Conservation (phyloP, 2,329 filamentous ascomycete species). For the Fusarium sp. region DNA sequence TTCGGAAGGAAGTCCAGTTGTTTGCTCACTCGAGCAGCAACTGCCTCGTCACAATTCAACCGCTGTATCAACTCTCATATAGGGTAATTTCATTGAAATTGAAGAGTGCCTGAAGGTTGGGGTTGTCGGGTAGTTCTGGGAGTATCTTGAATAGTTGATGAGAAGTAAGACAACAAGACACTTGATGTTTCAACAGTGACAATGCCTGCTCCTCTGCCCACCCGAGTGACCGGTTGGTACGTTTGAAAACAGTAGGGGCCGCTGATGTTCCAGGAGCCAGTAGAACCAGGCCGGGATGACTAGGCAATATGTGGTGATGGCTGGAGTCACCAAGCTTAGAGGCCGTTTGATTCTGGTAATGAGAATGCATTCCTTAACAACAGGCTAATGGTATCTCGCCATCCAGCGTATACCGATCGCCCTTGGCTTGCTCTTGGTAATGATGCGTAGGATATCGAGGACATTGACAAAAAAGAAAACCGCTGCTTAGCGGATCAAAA, state of each 20-base stretch:
- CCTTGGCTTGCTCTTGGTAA: neutral
- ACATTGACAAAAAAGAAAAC: neutral
- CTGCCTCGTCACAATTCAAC: neutral
- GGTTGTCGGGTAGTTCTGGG: neutral
- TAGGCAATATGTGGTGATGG: neutral
- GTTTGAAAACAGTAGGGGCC: neutral
- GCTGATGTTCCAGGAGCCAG: neutral
- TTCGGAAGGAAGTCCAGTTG: neutral
- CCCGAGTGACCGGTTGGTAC: no score
- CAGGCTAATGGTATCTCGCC: neutral
- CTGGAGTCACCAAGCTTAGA: neutral
- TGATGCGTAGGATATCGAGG: neutral
- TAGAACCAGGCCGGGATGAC: neutral
- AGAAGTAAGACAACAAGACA: neutral
- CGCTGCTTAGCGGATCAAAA: neutral
- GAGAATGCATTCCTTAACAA: neutral
- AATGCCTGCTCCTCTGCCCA: neutral
- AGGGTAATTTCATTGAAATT: neutral
- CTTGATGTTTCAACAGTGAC: neutral
- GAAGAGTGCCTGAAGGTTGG: neutral
- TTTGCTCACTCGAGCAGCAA: neutral
- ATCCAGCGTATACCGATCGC: neutral
- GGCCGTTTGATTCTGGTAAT: neutral
- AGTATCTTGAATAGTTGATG: neutral
- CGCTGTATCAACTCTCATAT: neutral